phyloP scores from a whole-genome alignment of 805 yeast genomes.

The Starmerella bacillaris region DNA sequence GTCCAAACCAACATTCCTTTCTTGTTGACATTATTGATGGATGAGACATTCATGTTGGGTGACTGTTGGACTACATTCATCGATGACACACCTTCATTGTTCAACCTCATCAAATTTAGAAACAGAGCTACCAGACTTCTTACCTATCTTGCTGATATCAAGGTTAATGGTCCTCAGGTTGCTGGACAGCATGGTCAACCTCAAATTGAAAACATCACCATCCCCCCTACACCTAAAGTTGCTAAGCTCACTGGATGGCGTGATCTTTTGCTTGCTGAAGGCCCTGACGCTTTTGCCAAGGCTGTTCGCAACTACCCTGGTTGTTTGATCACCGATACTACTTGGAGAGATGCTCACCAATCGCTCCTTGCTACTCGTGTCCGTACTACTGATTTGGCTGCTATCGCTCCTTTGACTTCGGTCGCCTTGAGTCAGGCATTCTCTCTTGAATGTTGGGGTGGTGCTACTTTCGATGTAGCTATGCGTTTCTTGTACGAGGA shows the following conservation, averaged over 20 bases:
- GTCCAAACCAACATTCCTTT: constrained; percentile 97
- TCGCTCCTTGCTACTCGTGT: constrained; percentile 93
- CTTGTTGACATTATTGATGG: constrained; percentile 74
- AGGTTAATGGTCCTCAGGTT: constrained; percentile 90
- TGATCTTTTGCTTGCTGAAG: constrained; percentile 62
- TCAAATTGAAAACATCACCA: constrained; percentile 58
- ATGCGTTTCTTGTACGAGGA: constrained; percentile 97
- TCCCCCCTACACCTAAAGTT: constrained; percentile 34
- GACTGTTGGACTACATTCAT: constrained; percentile 96
- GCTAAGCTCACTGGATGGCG: constrained; percentile 81
- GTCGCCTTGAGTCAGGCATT: constrained; percentile 78
- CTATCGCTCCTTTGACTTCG: constrained; percentile 88
- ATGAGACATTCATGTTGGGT: constrained; percentile 71
- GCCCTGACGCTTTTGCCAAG: constrained; percentile 79
- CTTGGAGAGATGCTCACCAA: constrained; percentile 99
- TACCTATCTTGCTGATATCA: constrained; percentile 78
- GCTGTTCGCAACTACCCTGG: constrained; percentile 73
- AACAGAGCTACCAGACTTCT: constrained; percentile 92
- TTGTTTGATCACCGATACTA: constrained; percentile 88
- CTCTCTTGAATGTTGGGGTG: constrained; percentile 99
- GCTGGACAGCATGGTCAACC: constrained; percentile 92
- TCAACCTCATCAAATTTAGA: constrained; percentile 85
- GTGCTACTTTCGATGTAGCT: constrained; percentile 97
- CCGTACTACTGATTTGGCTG: constrained; percentile 76
- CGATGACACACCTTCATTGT: constrained; percentile 91